Base-by-base conservation (phyloP, 2,329 filamentous ascomycete species). In the Ascochyta rabiei region DNA sequence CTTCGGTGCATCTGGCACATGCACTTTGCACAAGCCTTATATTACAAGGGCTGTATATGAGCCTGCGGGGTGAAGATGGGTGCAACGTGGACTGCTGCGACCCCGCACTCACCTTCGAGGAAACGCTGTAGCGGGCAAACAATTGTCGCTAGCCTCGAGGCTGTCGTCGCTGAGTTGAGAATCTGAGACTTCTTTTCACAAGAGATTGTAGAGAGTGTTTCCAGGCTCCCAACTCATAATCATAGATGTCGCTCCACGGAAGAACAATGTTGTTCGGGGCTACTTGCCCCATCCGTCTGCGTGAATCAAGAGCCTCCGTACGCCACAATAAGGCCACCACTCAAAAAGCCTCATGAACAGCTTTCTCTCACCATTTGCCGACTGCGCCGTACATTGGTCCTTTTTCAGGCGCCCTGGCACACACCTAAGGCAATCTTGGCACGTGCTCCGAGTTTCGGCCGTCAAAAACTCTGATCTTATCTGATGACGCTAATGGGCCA, bases 381-480 rank as follows among this genome's bases (percentile, higher is more conserved):
- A 33, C 26, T 19, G 24, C 24, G 33, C 26, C 40, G 48, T 19
- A n/a, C 18, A 33, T 26, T 18, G 7, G 18, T 15, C 18, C 9
- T 7, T 13, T 35, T 13, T 26, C 33, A 44, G 23, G 40, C 19
- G 37, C 40, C 31, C 31, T 43, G 34, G 8, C 18, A 38, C 16
- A 23, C 35, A 38, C 35, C 23, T 38, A 21, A 26, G 21, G 19
- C 21, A 9, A 24, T 24, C 6, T 23, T 10, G 37, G 24, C 16
- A n/a, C 34, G 15, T 39, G n/a, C 3, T 24, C 37, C 21, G 21
- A 39, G 13, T 6, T 15, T 39, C 21, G 37, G 37, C 37, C 37
- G 37, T 13, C 7, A 21, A 40, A 44, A 50, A 50, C 19, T 50
- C 39, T 50, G 39, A 50, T 50, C 48, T 50, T 50, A 50, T 50